These are phyloP conservation scores for Lodderomyces metapsilosis DNA, from an alignment of 1,139 yeast genomes.

Conservation along the genomic window DNA sequence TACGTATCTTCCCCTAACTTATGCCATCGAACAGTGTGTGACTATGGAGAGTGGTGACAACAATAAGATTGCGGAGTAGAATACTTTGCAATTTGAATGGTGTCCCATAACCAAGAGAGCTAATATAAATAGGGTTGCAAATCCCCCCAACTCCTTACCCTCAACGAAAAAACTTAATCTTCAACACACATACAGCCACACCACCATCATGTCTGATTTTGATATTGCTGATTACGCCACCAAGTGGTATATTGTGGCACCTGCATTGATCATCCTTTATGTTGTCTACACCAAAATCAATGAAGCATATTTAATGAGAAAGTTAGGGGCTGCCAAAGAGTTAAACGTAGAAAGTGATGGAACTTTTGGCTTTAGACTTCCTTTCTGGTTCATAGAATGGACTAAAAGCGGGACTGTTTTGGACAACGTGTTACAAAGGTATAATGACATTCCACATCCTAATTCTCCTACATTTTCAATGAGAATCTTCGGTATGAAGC, in stretches of 20 bases:
- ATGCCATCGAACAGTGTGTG: too few relatives aligned
- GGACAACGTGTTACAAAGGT: constrained; percentile 20
- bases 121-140: too few relatives aligned
- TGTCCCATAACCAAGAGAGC: too few relatives aligned
- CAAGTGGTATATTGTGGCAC: constrained; percentile 13
- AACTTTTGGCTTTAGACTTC: constrained; percentile 24
- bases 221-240: constrained; percentile 16
- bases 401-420: constrained; percentile 25
- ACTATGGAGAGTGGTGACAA: too few relatives aligned
- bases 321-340: constrained; percentile 21
- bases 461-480: constrained; percentile 20
- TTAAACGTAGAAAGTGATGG: constrained; percentile 16
- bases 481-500: constrained; percentile 19
- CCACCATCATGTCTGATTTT: constrained; percentile 87
- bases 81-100: too few relatives aligned
- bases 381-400: constrained; percentile 15
- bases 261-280: constrained; percentile 11
- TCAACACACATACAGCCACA: too few relatives aligned
- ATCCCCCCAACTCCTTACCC: too few relatives aligned
- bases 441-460: constrained; percentile 9
- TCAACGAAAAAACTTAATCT: too few relatives aligned
- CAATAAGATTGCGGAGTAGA: too few relatives aligned
- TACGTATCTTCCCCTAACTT: too few relatives aligned
- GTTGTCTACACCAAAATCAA: constrained; percentile 6
- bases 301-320: constrained; percentile 12